Evolutionary conservation across 129 eudicot species (phyloP), one percentile per base, ranked within the genome.

Genomic region (Flaveria brownii): DNA sequence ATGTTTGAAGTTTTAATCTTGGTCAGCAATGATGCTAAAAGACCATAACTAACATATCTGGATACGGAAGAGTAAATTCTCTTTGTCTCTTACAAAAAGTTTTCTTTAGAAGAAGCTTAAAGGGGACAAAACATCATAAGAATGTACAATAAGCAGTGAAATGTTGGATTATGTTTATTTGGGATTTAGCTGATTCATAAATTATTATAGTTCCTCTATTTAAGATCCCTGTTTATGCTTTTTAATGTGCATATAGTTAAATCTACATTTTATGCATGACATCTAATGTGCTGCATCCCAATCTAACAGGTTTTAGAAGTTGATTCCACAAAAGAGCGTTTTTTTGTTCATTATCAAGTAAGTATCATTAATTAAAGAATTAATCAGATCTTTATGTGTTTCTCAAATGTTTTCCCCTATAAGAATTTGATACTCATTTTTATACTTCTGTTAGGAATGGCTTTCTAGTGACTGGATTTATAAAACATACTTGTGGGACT

Each of bases 281-380:
- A 63, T 79, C 78, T 72, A 23, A 72, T 62, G 68, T 22, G 57
- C 17, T 18, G 65, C 42, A 49, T 79, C 39, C 6, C 45, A 33
- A 51, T 72, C 47, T 79, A 72, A 76, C 79, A 92, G 97, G 93
- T 92, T 62, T 78, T 75, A 84, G 86, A 74, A 60, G 80, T 84
- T 75, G 93, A 86, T 65, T 68, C 80, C 39, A 82, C 60, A 71
- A 64, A 49, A 74, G 76, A 81, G 6, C 80, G 59, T 47, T 92
- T 74, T 74, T 66, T 62, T 69, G 80, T 92, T 68, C 96, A 89
- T 81, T 92, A 92, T 77, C 85, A 78, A 66, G 97, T 92, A 83
- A 86, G 96, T 85, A 56, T 61, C 71, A 50, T 41, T 33, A 50
- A 36, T 71, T 41, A 39, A 26, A 49, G 23, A 63, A 43, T 60